A percentile compares a stretch with the other conserved stretches of the same genome.
These are phyloP conservation scores for Mortierella hygrophila DNA, from an alignment of 192 early-diverging fungal species.

Conservation along the genomic window DNA sequence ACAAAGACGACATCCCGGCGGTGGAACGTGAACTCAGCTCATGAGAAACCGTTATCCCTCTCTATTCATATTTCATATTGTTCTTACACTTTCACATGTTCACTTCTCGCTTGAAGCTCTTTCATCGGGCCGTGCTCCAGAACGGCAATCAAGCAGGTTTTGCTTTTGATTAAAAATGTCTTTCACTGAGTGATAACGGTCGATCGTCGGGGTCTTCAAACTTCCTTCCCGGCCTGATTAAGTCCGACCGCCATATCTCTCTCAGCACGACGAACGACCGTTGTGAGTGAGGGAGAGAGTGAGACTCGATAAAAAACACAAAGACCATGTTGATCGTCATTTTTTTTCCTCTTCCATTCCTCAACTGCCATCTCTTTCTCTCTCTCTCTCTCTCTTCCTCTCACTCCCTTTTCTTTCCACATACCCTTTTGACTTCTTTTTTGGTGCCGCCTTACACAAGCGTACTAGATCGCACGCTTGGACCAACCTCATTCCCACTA, in stretches of 20 bases:
- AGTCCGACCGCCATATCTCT: neutral
- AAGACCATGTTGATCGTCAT: neutral
- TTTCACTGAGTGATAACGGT: neutral
- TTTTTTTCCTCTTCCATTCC: neutral
- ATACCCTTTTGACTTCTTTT: neutral
- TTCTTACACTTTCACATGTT: neutral
- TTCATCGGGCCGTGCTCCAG: slow-evolving; percentile 3
- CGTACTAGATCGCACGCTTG: neutral
- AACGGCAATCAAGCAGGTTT: neutral
- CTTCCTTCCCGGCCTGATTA: neutral
- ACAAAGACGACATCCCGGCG: neutral
- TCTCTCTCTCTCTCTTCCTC: too few species aligned
- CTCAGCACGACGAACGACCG: neutral
- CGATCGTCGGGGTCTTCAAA: slow-evolving; percentile 3
- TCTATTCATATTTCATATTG: neutral
- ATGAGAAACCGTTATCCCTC: neutral
- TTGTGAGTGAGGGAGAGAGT: neutral
- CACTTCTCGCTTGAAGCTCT: too few species aligned
- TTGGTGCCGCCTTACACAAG: neutral
- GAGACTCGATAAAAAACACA: neutral
- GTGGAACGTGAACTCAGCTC: neutral
- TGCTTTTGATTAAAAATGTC: neutral
- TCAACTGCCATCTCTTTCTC: neutral
- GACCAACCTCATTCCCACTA: neutral
- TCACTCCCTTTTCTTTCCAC: neutral